A percentile compares a stretch with the other conserved stretches of the same genome.
Evolutionary conservation across 2,329 filamentous ascomycete genomes (phyloP).

Genomic region (Botrytis aclada): DNA sequence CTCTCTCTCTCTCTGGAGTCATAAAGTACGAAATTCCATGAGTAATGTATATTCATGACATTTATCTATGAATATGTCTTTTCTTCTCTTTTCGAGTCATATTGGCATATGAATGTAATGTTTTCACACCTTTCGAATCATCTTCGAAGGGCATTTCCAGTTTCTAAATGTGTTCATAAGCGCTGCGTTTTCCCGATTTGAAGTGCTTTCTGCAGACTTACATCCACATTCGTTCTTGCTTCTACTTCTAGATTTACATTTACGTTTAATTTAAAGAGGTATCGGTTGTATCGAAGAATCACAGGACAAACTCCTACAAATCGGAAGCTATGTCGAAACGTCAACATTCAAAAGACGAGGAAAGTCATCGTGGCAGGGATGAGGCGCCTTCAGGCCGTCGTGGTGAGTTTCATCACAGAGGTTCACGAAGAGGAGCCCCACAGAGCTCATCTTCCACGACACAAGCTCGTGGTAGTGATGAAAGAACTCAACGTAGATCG

Average conservation of each 20-base stretch:
- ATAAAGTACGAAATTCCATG: neutral
- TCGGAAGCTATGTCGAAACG: too few species aligned
- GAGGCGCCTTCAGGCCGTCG: too few species aligned
- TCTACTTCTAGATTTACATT: neutral
- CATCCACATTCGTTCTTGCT: neutral
- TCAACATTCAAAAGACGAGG: too few species aligned
- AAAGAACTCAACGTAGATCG: too few species aligned
- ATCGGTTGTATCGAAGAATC: too few species aligned
- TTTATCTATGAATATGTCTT: neutral
- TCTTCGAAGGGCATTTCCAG: neutral
- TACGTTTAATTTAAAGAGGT: too few species aligned
- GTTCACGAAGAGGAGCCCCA: too few species aligned
- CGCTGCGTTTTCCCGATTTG: fast-evolving
- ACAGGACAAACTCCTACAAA: too few species aligned
- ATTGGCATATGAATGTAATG: neutral
- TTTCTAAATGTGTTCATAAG: neutral
- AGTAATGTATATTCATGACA: neutral
- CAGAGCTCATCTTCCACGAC: too few species aligned
- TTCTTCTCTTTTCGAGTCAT: neutral
- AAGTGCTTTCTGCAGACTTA: neutral
- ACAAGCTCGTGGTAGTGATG: too few species aligned
- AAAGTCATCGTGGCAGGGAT: too few species aligned
- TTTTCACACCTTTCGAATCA: neutral
- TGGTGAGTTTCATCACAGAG: too few species aligned
- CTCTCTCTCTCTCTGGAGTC: neutral